Conservation (phyloP, 2,329 filamentous ascomycete genomes). For the Penicillium italicum region DNA sequence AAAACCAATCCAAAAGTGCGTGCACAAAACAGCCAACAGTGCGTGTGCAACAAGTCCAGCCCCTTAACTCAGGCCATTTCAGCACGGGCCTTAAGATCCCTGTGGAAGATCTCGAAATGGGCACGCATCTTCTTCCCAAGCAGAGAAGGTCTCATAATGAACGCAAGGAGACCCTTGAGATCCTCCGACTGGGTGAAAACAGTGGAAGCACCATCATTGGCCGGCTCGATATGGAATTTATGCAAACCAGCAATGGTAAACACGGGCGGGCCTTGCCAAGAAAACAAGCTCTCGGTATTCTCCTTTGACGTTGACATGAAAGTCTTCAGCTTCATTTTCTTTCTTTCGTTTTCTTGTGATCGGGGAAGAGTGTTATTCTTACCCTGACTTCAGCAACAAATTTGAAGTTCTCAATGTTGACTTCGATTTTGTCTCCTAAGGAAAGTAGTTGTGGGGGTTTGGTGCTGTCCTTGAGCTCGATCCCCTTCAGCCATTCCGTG, state of each 20-base stretch:
- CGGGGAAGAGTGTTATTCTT: not conserved
- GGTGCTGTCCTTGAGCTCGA: constrained; percentile 16
- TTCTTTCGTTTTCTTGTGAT: not conserved
- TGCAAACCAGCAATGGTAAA: constrained; percentile 26
- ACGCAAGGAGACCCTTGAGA: constrained; percentile 20
- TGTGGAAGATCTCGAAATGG: constrained; percentile 21
- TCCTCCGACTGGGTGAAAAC: constrained; percentile 26
- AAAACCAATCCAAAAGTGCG: not conserved
- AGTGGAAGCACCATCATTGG: constrained; percentile 23
- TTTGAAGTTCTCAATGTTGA: constrained; percentile 18
- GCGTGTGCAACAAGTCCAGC: not conserved
- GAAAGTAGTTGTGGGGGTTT: constrained; percentile 13
- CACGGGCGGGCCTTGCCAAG: constrained; percentile 30
- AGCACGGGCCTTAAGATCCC: constrained; percentile 23
- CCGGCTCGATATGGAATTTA: constrained; percentile 23
- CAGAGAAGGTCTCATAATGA: constrained; percentile 22
- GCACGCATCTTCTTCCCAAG: constrained; percentile 23
- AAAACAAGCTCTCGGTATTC: constrained; percentile 24
- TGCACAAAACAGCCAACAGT: not conserved
- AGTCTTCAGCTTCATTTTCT: not conserved
- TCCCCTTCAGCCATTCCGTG: constrained; percentile 21
- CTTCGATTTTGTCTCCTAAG: constrained; percentile 14
- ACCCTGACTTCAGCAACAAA: constrained; percentile 21
- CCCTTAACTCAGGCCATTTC: constrained; percentile 11
- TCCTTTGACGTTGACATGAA: constrained; percentile 7